phyloP scores from a whole-genome alignment of 169 alveolate genomes.

The Hepatocystis sp. region DNA sequence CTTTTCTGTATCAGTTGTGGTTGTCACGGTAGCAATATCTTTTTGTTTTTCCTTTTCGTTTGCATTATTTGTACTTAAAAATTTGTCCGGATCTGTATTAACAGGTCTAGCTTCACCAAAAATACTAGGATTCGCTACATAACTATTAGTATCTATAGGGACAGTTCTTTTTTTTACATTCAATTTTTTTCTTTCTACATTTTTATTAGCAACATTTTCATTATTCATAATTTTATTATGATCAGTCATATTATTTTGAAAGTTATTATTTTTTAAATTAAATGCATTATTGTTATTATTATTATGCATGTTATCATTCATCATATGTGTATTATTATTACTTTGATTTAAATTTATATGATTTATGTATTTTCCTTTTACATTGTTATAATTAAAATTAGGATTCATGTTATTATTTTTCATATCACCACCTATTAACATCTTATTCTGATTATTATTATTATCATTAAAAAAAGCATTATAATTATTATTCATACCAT shows the following conservation, averaged over 20 bases:
- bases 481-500: constrained; percentile 12
- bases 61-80: constrained; percentile 24
- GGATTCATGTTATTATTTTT: constrained; percentile 16
- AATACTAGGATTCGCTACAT: constrained; percentile 43
- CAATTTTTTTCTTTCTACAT: constrained; percentile 62
- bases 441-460: constrained; percentile 50
- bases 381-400: constrained; percentile 27
- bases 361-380: constrained; percentile 22
- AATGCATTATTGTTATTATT: constrained; percentile 32
- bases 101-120: constrained; percentile 78
- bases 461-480: constrained; percentile 27
- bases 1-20: neutral
- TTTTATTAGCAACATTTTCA: constrained; percentile 6
- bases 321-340: constrained; percentile 36
- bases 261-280: constrained; percentile 43
- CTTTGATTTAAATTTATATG: constrained; percentile 12
- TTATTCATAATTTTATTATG: constrained; percentile 11
- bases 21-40: neutral
- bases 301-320: constrained; percentile 15
- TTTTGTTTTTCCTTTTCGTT: constrained; percentile 25
- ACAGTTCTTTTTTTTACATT: constrained; percentile 64
- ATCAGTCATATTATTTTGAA: constrained; percentile 13
- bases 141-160: constrained; percentile 46
- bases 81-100: constrained; percentile 60
- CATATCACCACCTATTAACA: constrained; percentile 18